phyloP scores from a whole-genome alignment of 257 asterid species.

The Cruciata laevipes region DNA sequence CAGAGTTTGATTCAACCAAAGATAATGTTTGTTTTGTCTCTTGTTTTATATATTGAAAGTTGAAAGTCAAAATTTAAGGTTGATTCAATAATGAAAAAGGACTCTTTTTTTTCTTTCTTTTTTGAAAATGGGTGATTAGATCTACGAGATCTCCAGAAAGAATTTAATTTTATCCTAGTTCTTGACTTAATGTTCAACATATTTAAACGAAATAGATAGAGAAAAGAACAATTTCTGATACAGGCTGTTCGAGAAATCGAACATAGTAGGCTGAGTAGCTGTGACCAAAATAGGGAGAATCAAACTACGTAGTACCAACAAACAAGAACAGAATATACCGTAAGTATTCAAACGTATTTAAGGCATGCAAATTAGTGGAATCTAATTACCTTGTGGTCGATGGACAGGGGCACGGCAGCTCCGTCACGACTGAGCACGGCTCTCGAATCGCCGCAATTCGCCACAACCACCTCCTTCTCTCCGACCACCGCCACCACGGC shows the following conservation, averaged over 20 bases:
- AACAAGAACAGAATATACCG: background rate
- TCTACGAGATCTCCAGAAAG: background rate
- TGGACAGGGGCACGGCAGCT: constrained; percentile 45
- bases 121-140: background rate
- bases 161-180: background rate
- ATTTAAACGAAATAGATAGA: too few species aligned
- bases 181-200: too few species aligned
- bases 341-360: too few species aligned
- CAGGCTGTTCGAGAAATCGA: background rate
- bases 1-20: background rate
- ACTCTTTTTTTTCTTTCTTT: too few species aligned
- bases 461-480: constrained; percentile 56
- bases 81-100: too few species aligned
- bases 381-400: constrained; percentile 56
- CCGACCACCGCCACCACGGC: constrained; percentile 74
- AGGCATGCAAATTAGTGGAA: background rate
- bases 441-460: constrained; percentile 79
- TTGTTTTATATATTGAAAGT: too few species aligned
- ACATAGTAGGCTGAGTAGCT: too few species aligned
- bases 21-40: too few species aligned
- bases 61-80: background rate
- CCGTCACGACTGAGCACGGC: constrained; percentile 66
- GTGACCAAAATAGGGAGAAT: too few species aligned
- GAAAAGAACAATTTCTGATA: background rate
- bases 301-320: too few species aligned